phyloP scores from a whole-genome alignment of 257 asterid species.

The Verbascum thapsus region DNA sequence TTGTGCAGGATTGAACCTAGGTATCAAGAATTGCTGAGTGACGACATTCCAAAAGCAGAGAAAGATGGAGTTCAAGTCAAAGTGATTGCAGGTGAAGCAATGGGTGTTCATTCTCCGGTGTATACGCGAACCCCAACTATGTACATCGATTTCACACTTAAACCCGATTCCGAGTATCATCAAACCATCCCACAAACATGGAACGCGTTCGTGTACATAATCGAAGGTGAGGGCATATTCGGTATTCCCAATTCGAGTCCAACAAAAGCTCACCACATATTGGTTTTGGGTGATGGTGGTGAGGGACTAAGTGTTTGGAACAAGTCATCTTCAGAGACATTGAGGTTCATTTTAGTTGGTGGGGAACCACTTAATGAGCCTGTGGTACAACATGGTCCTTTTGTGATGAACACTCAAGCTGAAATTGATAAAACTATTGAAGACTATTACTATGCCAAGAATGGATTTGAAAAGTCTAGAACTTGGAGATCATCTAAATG shows the following conservation, averaged over 20 bases:
- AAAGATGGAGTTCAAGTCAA: constrained; percentile 72
- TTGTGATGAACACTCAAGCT: constrained; percentile 93
- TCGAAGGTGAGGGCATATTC: constrained; percentile 83
- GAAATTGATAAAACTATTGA: constrained; percentile 77
- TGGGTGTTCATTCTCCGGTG: constrained; percentile 85
- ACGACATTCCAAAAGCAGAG: constrained; percentile 65
- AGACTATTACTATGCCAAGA: constrained; percentile 69
- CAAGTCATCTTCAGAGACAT: constrained; percentile 48
- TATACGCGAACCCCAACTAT: constrained; percentile 85
- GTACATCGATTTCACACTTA: constrained; percentile 79
- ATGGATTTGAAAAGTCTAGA: constrained; percentile 89
- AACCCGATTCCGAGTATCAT: constrained; percentile 56
- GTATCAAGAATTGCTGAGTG: constrained; percentile 75
- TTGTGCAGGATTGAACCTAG: constrained; percentile 76
- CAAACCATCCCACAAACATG: constrained; percentile 74
- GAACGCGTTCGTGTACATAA: constrained; percentile 71
- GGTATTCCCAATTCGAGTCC: constrained; percentile 48
- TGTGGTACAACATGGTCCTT: constrained; percentile 87
- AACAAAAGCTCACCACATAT: constrained; percentile 60
- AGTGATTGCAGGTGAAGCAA: constrained; percentile 87
- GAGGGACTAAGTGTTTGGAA: constrained; percentile 90
- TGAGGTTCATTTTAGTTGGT: constrained; percentile 72
- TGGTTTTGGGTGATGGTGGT: constrained; percentile 86
- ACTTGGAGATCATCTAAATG: constrained; percentile 54
- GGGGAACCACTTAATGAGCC: constrained; percentile 91